Percentiles rank a stretch among this genome's conserved stretches.
phyloP scores from a whole-genome alignment of 1,139 yeast genomes.

The Arxiozyma telluris region DNA sequence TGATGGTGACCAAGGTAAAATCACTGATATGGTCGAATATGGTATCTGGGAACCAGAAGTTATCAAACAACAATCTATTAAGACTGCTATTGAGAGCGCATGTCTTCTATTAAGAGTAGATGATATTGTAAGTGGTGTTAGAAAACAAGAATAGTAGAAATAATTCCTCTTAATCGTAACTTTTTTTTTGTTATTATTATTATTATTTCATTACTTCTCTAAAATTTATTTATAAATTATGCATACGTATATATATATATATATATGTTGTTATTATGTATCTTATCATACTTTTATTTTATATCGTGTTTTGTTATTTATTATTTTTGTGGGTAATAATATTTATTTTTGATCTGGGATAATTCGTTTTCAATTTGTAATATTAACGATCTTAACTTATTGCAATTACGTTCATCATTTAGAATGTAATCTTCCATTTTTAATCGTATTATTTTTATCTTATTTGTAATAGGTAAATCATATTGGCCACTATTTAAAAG shows the following conservation, averaged over 20 bases:
- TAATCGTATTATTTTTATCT: constrained; percentile 34
- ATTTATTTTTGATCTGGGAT: constrained; percentile 7
- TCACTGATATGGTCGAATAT: constrained; percentile 89
- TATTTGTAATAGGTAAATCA: constrained; percentile 36
- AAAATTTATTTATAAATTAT: background rate
- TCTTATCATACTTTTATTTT: background rate
- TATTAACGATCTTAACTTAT: constrained; percentile 16
- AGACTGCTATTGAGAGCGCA: constrained; percentile 96
- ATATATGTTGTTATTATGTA: background rate
- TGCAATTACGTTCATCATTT: constrained; percentile 10
- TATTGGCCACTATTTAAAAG: constrained; percentile 49
- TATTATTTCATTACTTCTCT: background rate
- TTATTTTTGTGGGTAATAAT: background rate
- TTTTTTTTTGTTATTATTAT: background rate
- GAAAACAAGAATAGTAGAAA: constrained; percentile 35
- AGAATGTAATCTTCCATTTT: constrained; percentile 39
- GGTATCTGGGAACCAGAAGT: constrained; percentile 99
- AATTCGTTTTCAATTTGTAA: constrained; percentile 22
- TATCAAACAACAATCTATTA: constrained; percentile 89
- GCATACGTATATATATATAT: background rate
- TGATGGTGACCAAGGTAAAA: constrained; percentile 89
- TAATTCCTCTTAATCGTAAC: background rate
- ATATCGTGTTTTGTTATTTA: background rate
- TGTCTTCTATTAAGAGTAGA: constrained; percentile 90
- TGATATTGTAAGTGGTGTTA: constrained; percentile 94